Evolutionary conservation across 495 filamentous ascomycete genomes (phyloP), one percentile per base, ranked within the genome.

Genomic region (Penicillium maclennaniae): DNA sequence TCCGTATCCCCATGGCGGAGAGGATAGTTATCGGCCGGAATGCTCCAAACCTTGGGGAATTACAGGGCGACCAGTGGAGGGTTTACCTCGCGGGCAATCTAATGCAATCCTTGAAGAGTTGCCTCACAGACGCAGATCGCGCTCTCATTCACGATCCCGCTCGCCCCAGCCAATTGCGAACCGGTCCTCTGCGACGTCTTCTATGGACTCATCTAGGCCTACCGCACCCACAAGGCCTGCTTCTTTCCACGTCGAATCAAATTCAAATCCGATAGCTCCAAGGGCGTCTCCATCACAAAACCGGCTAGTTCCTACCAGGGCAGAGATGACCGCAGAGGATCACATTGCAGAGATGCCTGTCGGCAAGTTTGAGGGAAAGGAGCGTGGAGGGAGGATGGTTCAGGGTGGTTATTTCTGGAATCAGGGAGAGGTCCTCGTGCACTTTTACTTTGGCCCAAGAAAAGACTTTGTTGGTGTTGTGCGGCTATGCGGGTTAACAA

Each of bases 401-500:
- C 17, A 16, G 0, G 0, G 15, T 6, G 20, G 28, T 15, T 58
- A 55, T 25, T 70, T 61, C 28, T 62, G 38, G 5, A 64, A 69
- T 28, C 27, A 15, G 0, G 54, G 54, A 1, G 69, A 75, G 26
- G 12, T 66, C 9, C 48, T 69, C 7, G 59, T 58, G 2, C 47
- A 55, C 9, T 56, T 74, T 20, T 71, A 53, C 49, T 74, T 70
- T 52, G 78, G 77, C 2, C 50, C 62, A n/a, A 53, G 69, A 1
- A 68, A 58, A 19, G 59, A 53, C 16, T 43, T 56, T 0, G 49
- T 78, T 26, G 79, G 77, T 6, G n/a, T 55, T 21, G 64, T 69
- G 23, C 68, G 65, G 19, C 50, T 81, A 12, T 72, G 70, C 51
- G 76, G 75, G 17, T 46, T 75, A 14, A 49, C 36, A 9, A 17